A percentile compares a stretch with the other conserved stretches of the same genome.
These are phyloP conservation scores for Apophysomyces ossiformis DNA, from an alignment of 371 early-diverging fungal genomes.

Conservation along the genomic window DNA sequence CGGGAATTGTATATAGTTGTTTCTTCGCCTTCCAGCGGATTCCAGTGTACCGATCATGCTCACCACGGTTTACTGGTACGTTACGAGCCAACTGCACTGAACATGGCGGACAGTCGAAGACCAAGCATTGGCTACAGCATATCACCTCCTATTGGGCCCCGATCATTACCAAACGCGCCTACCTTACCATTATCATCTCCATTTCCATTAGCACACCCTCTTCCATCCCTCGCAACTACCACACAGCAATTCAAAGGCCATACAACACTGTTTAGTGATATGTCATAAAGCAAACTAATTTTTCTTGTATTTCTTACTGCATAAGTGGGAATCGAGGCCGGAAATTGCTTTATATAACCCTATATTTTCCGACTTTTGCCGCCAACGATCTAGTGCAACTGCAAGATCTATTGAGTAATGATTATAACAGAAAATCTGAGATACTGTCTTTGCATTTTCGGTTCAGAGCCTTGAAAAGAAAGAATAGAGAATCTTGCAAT, in stretches of 20 bases:
- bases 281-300: slow-evolving; percentile 12
- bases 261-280: slow-evolving; percentile 14
- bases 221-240: slow-evolving; percentile 13
- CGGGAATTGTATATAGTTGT: slow-evolving; percentile 31
- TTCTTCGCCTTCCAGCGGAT: slow-evolving; percentile 15
- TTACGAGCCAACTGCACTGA: slow-evolving; percentile 5
- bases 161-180: slow-evolving; percentile 4
- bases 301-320: not conserved
- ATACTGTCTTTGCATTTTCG: too few species aligned
- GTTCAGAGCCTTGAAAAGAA: too few species aligned
- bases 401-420: too few species aligned
- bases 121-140: slow-evolving; percentile 14
- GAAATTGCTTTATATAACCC: too few species aligned
- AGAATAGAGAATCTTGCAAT: too few species aligned
- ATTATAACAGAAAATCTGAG: too few species aligned
- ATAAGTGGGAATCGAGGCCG: too few species aligned
- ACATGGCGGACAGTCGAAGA: slow-evolving; percentile 12
- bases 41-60: slow-evolving; percentile 31
- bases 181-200: slow-evolving; percentile 3
- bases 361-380: too few species aligned
- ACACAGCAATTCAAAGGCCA: slow-evolving; percentile 10
- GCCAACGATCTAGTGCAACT: too few species aligned
- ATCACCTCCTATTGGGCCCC: slow-evolving; percentile 8
- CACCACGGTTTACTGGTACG: slow-evolving; percentile 30
- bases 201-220: slow-evolving; percentile 8